Conservation (phyloP, 192 early-diverging fungal genomes). For the Coemansia sp. region DNA sequence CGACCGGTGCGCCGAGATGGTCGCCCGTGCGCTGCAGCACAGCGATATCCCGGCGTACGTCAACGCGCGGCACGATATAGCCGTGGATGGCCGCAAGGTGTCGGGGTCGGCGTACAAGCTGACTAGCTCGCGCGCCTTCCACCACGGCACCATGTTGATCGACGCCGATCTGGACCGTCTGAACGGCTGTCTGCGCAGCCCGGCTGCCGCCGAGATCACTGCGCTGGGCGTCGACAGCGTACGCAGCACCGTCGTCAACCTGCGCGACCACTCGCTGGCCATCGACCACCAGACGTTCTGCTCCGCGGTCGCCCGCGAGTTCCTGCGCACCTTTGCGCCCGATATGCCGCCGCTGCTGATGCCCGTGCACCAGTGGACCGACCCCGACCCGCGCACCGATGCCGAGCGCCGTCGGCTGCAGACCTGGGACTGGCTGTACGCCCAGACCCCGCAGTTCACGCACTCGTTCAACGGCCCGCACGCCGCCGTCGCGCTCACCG, state of each 20-base stretch:
- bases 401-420: constrained; percentile 48
- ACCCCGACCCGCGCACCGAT: no score
- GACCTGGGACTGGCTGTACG: constrained; percentile 87
- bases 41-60: constrained; percentile 76
- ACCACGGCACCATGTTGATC: constrained; percentile 99
- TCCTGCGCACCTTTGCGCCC: constrained; percentile 60
- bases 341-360: no score
- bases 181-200: constrained; percentile 50
- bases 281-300: constrained; percentile 84
- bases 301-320: constrained; percentile 68
- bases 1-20: constrained; percentile 68
- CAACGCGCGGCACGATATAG: constrained; percentile 87
- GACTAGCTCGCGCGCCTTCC: constrained; percentile 76
- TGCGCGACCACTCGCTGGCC: constrained; percentile 76
- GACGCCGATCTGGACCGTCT: constrained; percentile 70
- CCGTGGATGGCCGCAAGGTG: constrained; percentile 76
- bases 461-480: constrained; percentile 38
- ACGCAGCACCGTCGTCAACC: constrained; percentile 77
- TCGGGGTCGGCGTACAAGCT: constrained; percentile 96
- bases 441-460: constrained; percentile 87
- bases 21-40: constrained; percentile 68
- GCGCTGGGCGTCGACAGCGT: constrained; percentile 91
- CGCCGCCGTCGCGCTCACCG: no score
- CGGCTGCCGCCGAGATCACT: constrained; percentile 55
- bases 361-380: no score